These are phyloP conservation scores for Apiospora aurea DNA, from an alignment of 2,329 filamentous ascomycete genomes.

Conservation along the genomic window DNA sequence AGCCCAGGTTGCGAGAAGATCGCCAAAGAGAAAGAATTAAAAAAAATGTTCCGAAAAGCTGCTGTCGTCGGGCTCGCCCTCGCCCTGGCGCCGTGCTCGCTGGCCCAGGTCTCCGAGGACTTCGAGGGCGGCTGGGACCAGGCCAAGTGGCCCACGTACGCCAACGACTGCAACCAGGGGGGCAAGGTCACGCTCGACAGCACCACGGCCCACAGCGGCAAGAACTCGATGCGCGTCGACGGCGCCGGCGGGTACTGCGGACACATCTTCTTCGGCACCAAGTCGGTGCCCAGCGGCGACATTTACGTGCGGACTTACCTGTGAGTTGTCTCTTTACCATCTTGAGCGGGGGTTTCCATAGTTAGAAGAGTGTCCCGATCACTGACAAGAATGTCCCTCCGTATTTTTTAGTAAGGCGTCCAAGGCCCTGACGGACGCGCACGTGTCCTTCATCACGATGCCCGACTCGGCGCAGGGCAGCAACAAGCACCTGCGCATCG, in stretches of 20 bases:
- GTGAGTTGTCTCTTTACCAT: constrained; percentile 48
- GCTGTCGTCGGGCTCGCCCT: constrained; percentile 47
- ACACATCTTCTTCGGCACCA: constrained; percentile 68
- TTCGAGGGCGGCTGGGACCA: constrained; percentile 67
- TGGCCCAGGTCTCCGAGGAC: constrained; percentile 61
- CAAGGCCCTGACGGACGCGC: constrained; percentile 63
- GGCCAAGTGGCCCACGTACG: constrained; percentile 64
- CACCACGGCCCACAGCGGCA: constrained; percentile 62
- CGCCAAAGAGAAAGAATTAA: neutral
- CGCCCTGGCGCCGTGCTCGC: constrained; percentile 52
- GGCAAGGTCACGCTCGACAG: constrained; percentile 64
- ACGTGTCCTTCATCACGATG: constrained; percentile 71
- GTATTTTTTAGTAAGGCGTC: constrained; percentile 54
- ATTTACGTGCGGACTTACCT: constrained; percentile 63
- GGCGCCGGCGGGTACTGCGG: constrained; percentile 63
- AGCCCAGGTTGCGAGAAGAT: neutral
- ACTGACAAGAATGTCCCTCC: neutral
- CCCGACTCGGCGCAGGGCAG: constrained; percentile 61
- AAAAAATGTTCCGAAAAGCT: constrained; percentile 7
- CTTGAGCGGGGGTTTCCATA: neutral
- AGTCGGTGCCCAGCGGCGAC: constrained; percentile 60
- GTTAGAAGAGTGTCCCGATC: neutral
- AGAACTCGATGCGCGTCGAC: constrained; percentile 60
- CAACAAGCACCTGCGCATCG: constrained; percentile 68
- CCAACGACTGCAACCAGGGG: constrained; percentile 65